phyloP scores from a whole-genome alignment of 768 basidiomycete species.

The Asterophora parasitica region DNA sequence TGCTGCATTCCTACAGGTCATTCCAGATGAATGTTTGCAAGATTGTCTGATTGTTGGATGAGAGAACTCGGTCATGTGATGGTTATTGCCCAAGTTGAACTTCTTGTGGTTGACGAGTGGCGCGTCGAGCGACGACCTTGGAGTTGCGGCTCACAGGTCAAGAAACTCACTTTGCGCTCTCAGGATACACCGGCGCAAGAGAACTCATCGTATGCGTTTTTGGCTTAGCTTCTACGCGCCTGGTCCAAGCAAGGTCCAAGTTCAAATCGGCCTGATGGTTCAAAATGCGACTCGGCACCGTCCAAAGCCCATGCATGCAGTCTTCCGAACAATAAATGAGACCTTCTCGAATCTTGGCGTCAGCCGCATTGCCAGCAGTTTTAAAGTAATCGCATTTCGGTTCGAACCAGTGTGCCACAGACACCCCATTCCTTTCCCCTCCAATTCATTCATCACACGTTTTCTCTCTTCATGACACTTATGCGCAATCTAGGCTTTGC shows the following conservation, averaged over 20 bases:
- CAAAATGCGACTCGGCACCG: background rate
- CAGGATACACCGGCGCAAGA: no score
- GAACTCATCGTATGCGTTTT: background rate
- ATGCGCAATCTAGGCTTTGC: constrained; percentile 1
- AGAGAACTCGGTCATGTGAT: no score
- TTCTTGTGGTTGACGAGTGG: no score
- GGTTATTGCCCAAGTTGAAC: no score
- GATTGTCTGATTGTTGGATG: no score
- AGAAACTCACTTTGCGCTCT: background rate
- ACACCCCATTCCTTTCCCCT: background rate
- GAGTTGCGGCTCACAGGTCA: background rate
- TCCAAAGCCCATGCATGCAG: background rate
- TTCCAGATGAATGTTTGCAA: no score
- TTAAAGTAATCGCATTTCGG: background rate
- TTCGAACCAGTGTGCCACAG: background rate
- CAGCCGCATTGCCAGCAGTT: background rate
- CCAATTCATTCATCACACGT: constrained; percentile 3
- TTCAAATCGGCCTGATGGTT: background rate
- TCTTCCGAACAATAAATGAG: constrained; percentile 7
- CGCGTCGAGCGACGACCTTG: no score
- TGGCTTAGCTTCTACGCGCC: no score
- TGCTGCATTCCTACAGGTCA: no score
- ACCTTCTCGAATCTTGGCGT: background rate
- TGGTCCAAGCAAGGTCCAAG: background rate
- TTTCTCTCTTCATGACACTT: constrained; percentile 1